Base-by-base conservation (phyloP, 176 grass and related monocot genomes). In the Aegilops longissima region DNA sequence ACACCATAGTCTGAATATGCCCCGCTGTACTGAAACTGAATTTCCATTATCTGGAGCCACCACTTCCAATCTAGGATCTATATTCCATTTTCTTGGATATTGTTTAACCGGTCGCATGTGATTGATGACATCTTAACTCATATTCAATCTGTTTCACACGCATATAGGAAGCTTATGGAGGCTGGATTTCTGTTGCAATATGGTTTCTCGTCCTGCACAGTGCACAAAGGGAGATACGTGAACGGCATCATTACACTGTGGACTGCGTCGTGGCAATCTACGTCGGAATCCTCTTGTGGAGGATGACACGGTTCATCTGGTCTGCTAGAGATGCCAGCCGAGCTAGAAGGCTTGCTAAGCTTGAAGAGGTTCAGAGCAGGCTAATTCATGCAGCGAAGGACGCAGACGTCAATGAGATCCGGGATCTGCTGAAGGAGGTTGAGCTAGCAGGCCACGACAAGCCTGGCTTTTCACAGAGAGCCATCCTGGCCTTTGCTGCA, bases 211-310 rank as follows among this genome's bases (percentile, higher is more conserved):
- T 98, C 59, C 35, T 91, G 66, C 97, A 98, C 51, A 94, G 97
- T 11, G 88, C 94, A 9, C 92, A 96, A 59, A 90, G 97, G 88
- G 97, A 98, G 83, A 83, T 96, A 82, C 90, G 97, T 1, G 97
- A 98, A 69, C 89, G 87, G 3, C 92, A 98, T 80, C 96, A 98
- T 59, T 98, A 96, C 81, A 88, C 86, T 3, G 88, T 96, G 8
- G 97, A 96, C 79, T 98, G 94, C 44, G 70, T 96, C 2, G 90
- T 88, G 27, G 97, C 97, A 73, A 91, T 98, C 79, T 96, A 98
- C 1, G 87, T 98, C 3, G 97, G 97, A 44, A 91, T 98, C 68
- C 65, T 98, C 39, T 76, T 96, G 76, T 98, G 97, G 97, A 98
- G 90, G 89, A 91, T 95, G 85, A 96, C 90, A 24, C 42, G 85